Evolutionary conservation across 208 protist genomes (phyloP), one percentile per base, ranked within the genome.

Genomic region (Crithidia bombi): DNA sequence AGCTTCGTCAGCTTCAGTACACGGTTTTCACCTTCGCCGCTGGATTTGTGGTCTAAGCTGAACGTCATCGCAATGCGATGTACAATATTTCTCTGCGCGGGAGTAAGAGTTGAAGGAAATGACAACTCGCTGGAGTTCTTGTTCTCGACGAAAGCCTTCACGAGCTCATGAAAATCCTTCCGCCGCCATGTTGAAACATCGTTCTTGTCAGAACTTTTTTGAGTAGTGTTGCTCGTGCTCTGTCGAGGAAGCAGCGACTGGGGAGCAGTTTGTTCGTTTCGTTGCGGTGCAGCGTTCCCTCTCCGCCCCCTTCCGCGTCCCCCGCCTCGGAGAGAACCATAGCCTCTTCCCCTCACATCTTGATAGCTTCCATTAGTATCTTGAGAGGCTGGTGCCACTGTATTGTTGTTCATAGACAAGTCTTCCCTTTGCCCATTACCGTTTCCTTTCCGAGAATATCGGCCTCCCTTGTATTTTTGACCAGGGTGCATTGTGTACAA

Each of bases 101-200:
- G 72, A 6, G 70, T 83, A 28, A 96, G 65, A 7, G 86, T 89
- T 39, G 83, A 67, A 4, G 91, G 91, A 62, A 96, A 90, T 0
- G 75, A 68, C 44, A 93, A 68, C 73, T 93, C 82, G 36, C 67
- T 71, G 12, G 79, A 75, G 38, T 73, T 75, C 39, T 81, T 82
- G 65, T 87, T 81, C 30, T 93, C 76, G 12, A 92, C 78, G 77
- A 96, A 96, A 4, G 78, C 86, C 30, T 82, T 83, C 30, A 96
- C 78, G 15, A 96, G 74, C 21, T 75, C 86, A 63, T 86, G 61
- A 50, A 93, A 88, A 43, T 87, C 85, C 33, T 92, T 93, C 44
- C 88, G 79, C 32, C 81, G 70, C 85, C 87, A 92, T n/a, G 80
- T 81, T n/a, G 69, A 69, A 12, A 87, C 68, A 49, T 86, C 75